phyloP scores from a whole-genome alignment of 139 green algal species.

The Monoraphidium neglectum region DNA sequence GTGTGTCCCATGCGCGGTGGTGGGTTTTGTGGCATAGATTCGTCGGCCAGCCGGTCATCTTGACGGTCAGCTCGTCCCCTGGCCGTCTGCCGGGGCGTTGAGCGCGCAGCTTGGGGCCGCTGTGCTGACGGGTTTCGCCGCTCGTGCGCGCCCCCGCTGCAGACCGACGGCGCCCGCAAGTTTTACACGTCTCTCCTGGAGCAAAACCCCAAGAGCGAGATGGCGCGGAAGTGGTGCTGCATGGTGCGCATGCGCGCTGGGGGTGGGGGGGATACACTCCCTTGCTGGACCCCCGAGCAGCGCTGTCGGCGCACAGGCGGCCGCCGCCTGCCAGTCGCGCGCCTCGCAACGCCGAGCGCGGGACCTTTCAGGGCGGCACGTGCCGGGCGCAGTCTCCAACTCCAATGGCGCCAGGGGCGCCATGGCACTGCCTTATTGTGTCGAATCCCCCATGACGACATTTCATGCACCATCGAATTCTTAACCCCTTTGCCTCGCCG shows the following conservation, averaged over 20 bases:
- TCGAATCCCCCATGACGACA: background rate
- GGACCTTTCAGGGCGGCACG: background rate
- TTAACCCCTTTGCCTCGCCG: slow-evolving; percentile 40
- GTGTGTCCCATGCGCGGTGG: background rate
- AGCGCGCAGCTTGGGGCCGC: background rate
- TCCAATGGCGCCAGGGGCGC: background rate
- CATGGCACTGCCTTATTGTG: background rate
- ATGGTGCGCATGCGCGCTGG: background rate
- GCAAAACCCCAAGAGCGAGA: slow-evolving; percentile 72
- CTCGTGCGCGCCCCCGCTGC: background rate
- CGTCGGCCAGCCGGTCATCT: too few species aligned
- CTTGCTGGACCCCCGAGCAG: background rate
- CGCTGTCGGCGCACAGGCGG: background rate
- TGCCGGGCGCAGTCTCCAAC: background rate
- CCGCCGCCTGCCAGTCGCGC: background rate
- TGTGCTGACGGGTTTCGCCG: background rate
- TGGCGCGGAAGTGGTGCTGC: slow-evolving; percentile 74
- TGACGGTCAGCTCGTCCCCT: background rate
- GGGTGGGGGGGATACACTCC: background rate
- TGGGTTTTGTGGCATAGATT: too few species aligned
- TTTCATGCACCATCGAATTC: background rate
- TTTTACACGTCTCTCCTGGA: slow-evolving; percentile 81
- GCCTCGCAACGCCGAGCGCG: background rate
- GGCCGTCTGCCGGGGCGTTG: background rate
- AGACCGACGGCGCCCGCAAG: slow-evolving; percentile 71